A percentile compares a stretch with the other conserved stretches of the same genome.
phyloP scores from a whole-genome alignment of 78 protist species.

The Creolimax fragrantissima region DNA sequence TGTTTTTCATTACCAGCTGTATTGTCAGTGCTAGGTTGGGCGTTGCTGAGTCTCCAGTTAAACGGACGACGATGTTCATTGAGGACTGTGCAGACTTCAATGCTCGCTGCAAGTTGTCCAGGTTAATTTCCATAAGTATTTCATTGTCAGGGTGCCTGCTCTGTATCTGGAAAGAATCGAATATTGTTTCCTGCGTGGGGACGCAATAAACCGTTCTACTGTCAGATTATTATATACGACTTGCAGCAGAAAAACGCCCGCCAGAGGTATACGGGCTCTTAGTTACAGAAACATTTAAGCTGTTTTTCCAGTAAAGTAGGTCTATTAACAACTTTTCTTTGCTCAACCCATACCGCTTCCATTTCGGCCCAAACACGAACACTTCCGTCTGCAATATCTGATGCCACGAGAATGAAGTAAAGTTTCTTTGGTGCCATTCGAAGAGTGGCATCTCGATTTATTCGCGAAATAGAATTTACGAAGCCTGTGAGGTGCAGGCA shows the following conservation, averaged over 20 bases:
- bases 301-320: too few species aligned
- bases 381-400: not conserved
- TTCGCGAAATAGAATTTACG: not conserved
- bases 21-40: not conserved
- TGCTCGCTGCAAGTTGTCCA: not conserved
- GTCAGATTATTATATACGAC: too few species aligned
- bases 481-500: not conserved
- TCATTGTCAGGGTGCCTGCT: not conserved
- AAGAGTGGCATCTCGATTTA: not conserved
- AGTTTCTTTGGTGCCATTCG: conserved; percentile 7
- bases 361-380: not conserved
- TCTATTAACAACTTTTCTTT: too few species aligned
- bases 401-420: not conserved
- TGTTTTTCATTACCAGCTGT: not conserved
- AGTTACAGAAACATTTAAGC: too few species aligned
- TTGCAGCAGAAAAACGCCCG: too few species aligned
- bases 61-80: not conserved
- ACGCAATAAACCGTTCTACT: too few species aligned
- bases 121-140: not conserved
- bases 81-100: not conserved
- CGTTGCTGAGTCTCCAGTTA: not conserved
- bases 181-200: not conserved
- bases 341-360: conserved; percentile 18
- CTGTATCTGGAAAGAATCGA: not conserved
- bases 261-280: too few species aligned